Conservation (phyloP, 345 rosid species). For the thale cress (Arabidopsis thaliana) region TAIR10.1 NC_003070.9:2996001-2996500, state of each 20-base stretch:
- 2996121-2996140: not conserved
- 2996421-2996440: constrained; percentile 25
- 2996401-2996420: constrained; percentile 19
- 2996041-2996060: constrained; percentile 80
- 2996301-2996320: constrained; percentile 65
- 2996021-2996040: constrained; percentile 83
- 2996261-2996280: constrained; percentile 78
- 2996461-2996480: constrained; percentile 8
- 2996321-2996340: constrained; percentile 90
- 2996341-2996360: constrained; percentile 87
- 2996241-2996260: constrained; percentile 74
- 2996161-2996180: not conserved
- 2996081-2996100: constrained; percentile 24
- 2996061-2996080: constrained; percentile 79
- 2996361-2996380: constrained; percentile 79
- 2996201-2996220: constrained; percentile 22
- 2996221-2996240: constrained; percentile 82
- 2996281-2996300: constrained; percentile 91
- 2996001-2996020: constrained; percentile 77
- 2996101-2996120: constrained; percentile 32
- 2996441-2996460: constrained; percentile 14
- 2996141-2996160: not conserved
- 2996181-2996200: constrained; percentile 8
- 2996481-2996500: constrained; percentile 19
- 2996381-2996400: constrained; percentile 70